Evolutionary conservation across 2,329 filamentous ascomycete genomes (phyloP), one percentile per base, ranked within the genome.

Genomic region (Aureobasidium sp.): DNA sequence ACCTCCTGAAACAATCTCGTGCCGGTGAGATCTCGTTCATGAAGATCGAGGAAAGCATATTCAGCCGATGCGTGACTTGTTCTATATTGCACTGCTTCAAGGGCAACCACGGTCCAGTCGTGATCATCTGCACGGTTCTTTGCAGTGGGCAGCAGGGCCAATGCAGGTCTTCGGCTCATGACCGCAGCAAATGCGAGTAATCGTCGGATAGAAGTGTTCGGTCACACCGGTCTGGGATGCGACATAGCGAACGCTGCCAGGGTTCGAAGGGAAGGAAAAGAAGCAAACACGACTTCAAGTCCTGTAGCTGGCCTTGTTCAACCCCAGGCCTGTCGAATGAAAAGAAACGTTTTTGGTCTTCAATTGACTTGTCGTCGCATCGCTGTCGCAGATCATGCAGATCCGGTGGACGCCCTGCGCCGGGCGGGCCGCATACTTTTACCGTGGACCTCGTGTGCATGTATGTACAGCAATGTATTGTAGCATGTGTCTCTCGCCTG

Each of bases 41-140:
- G 27, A n/a, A 19, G 41, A 45, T 32, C 29, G 25, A 19, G 21
- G n/a, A 27, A 17, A 27, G 42, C 7, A 37, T 37, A 19, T 24
- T 22, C 44, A 48, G 19, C 32, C 44, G 21, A 27, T 48, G 44
- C 32, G 22, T 48, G 32, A 48, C 44, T 37, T 48, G 3, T 16
- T 17, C 21, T 48, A 37, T 48, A 49, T 34, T 49, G 25, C 34
- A 30, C 45, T 34, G 34, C 24, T 49, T 30, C 34, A 24, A 39
- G 11, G 16, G 22, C 34, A 49, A 49, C 39, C 34, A 51, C 48
- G 22, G 48, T 51, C 37, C 38, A 51, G 16, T 38, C 45, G 48
- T 51, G 48, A 51, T 51, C 48, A 51, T 51, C 35, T 51, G 48
- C 48, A 51, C 48, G 48, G 22, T 51, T 40, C 25, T 41, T 51